A percentile compares a stretch with the other conserved stretches of the same genome.
Evolutionary conservation across 495 filamentous ascomycete species (phyloP).

Genomic region (Coniosporium apollinis): DNA sequence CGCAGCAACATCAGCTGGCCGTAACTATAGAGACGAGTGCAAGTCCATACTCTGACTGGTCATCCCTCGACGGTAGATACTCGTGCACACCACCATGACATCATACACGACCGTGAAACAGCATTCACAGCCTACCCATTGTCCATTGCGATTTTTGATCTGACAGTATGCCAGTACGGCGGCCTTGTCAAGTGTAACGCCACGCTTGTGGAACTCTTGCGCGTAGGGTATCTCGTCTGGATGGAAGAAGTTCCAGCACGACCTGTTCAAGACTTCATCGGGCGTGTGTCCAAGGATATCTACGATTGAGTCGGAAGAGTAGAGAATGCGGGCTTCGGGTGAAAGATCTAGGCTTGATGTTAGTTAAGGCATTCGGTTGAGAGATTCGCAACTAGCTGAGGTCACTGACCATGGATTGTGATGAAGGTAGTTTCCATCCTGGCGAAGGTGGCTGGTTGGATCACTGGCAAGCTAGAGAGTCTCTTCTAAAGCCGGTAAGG

Average conservation of each 20-base stretch:
- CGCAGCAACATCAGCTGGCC: background rate
- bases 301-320: slow-evolving; percentile 65
- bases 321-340: slow-evolving; percentile 63
- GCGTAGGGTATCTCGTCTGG: slow-evolving; percentile 67
- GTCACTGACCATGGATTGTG: slow-evolving; percentile 67
- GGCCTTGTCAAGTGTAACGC: slow-evolving; percentile 67
- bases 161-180: slow-evolving; percentile 68
- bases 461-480: no score
- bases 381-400: slow-evolving; percentile 10
- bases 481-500: no score
- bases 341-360: slow-evolving; percentile 39
- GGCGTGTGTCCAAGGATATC: slow-evolving; percentile 72
- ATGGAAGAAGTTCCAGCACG: slow-evolving; percentile 78
- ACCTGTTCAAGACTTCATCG: slow-evolving; percentile 55
- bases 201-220: slow-evolving; percentile 50
- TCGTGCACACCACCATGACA: slow-evolving; percentile 72
- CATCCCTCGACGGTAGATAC: slow-evolving; percentile 51
- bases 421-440: slow-evolving; percentile 84
- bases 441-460: background rate
- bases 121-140: slow-evolving; percentile 72
- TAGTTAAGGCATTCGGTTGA: background rate
- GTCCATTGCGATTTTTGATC: slow-evolving; percentile 48
- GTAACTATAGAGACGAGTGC: slow-evolving; percentile 4
- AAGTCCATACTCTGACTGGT: slow-evolving; percentile 54
- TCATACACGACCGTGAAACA: slow-evolving; percentile 81